Evolutionary conservation across 1,284 basidiomycete species (phyloP), one percentile per base, ranked within the genome.

Genomic region (Rhizoctonia solani): DNA sequence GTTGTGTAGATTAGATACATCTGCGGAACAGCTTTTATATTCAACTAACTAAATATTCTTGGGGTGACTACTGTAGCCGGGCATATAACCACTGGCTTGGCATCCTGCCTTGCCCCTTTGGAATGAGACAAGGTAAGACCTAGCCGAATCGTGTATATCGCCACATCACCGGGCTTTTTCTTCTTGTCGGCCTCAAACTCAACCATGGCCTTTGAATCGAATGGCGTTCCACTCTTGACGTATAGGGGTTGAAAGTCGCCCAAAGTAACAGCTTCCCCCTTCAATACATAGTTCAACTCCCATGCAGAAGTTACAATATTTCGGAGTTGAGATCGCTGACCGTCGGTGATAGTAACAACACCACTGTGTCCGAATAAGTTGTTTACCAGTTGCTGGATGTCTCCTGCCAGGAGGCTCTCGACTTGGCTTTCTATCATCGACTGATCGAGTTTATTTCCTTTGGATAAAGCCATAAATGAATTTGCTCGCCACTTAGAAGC

Each of bases 171-270:
- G 2, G 29, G 16, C 16, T 14, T 16, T 54, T 46, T 54, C 34
- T 30, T 37, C 32, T 25, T 32, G 9, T 63, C 59, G 34, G 46
- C 44, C 27, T 65, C 61, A 30, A 55, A 55, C 5, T 66, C 63
- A 4, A 21, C 19, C 63, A 66, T 66, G 6, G 6, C 5, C 11
- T 25, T 21, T 6, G 52, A 41, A 23, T 54, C 42, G 19, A 66
- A 66, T 14, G 41, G 16, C 0, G 44, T 41, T 1, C 41, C 42
- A 44, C 14, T 23, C 6, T n/a, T 37, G 29, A 46, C 46, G 6
- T 19, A 19, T 3, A 9, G 34, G 11, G 63, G 52, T 41, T 66
- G 52, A 39, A 66, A 66, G 47, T 66, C 63, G 4, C 63, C 63
- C n/a, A 54, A 34, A 11, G 47, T 8, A 11, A 66, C 32, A 37